Evolutionary conservation across 441 rosid genomes (phyloP).

Genomic region (Brassica hybrid): DNA sequence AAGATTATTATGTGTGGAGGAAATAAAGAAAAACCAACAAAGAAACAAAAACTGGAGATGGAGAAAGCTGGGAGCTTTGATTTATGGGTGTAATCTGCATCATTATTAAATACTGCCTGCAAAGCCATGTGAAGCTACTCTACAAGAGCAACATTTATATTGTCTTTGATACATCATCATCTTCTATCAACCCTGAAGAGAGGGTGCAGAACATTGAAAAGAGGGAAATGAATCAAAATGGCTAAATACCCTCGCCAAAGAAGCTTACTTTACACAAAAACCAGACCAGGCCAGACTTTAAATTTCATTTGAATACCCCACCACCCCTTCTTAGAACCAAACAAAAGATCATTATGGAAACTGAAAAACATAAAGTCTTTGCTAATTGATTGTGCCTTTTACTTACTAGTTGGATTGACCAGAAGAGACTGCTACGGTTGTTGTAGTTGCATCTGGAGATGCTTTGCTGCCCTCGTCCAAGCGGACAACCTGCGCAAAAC

Average conservation of each 20-base stretch:
- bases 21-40: background rate
- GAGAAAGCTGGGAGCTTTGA: background rate
- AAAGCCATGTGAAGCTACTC: conserved; percentile 47
- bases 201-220: conserved; percentile 26
- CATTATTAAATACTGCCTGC: conserved; percentile 44
- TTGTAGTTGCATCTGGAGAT: conserved; percentile 38
- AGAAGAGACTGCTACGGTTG: conserved; percentile 44
- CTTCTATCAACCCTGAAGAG: conserved; percentile 40
- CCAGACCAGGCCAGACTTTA: conserved; percentile 39
- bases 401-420: conserved; percentile 49
- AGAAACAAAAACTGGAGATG: conserved; percentile 11
- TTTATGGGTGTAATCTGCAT: conserved; percentile 24
- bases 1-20: conserved; percentile 13
- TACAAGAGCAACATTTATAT: conserved; percentile 48
- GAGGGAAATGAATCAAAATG: conserved; percentile 40
- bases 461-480: conserved; percentile 58
- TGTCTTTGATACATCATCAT: conserved; percentile 5
- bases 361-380: conserved; percentile 35
- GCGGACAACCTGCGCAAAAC: conserved; percentile 56
- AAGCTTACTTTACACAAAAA: conserved; percentile 56
- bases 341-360: conserved; percentile 42
- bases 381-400: conserved; percentile 35
- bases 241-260: conserved; percentile 17
- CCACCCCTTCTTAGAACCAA: conserved; percentile 42
- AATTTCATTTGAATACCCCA: conserved; percentile 38